Evolutionary conservation across 148 eudicot genomes (phyloP), one percentile per base, ranked within the genome.

Genomic region (Limonium bicolor): DNA sequence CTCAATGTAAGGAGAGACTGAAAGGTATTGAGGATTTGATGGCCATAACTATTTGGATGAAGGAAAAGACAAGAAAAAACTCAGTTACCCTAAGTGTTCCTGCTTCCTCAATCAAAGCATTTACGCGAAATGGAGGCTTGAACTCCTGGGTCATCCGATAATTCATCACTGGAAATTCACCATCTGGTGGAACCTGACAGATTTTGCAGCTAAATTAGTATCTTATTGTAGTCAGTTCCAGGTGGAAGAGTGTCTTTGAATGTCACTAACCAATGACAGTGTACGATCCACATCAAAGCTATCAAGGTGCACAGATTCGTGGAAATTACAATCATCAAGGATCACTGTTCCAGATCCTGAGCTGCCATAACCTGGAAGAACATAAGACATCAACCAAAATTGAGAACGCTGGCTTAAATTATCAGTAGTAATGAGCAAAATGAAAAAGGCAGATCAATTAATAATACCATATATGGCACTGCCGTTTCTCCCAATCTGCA

Each of bases 121-220:
- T 82, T 36, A 86, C 55, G 16, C 85, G 73, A 48, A 86, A 82
- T 28, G 96, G 96, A 38, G 96, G 85, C 65, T 76, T 76, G 50
- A 86, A 86, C 61, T 86, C 96, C 57, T 82, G 94, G 36, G 88
- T 87, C 58, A 87, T 82, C 13, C 88, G 96, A 52, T 87, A 87
- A 72, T 87, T 87, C 96, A 87, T 87, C 43, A 82, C 96, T 20
- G 94, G 93, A 54, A 87, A 87, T 57, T 87, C 96, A 53, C 94
- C 94, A 66, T 82, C 88, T 39, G 96, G 69, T 33, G 96, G 96
- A 36, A 82, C 88, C 96, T 86, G 61, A 50, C 16, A 36, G n/a
- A n/a, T n/a, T n/a, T n/a, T n/a, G 16, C 23, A 42, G 29, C 29
- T 5, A 42, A 24, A 22, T 19, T n/a, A n/a, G n/a, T n/a, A n/a